Evolutionary conservation across 2,329 filamentous ascomycete species (phyloP), one percentile per base, ranked within the genome.

Genomic region (Pseudogymnoascus sp.): DNA sequence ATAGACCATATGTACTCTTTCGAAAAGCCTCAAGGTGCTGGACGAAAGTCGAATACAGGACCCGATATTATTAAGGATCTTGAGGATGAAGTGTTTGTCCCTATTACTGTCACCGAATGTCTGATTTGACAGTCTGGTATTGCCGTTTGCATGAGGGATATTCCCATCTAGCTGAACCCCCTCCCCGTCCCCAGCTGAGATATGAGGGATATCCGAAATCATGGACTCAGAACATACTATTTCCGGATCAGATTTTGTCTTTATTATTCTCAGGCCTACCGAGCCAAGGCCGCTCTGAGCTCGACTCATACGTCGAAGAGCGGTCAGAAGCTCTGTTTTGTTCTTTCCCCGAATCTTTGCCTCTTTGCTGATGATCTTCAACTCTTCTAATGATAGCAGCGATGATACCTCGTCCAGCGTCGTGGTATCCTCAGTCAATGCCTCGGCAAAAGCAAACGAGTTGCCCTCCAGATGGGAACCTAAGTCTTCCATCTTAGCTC

Each of bases 1-100:
- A 73, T 97, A 99, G 29, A 99, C 92, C 2, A 99, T 78, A 75
- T 97, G 94, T 0, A 97, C 92, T 27, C 94, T 85, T 73, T 97
- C 92, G 69, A 99, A 99, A 0, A 99, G 81, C 69, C 87, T 91
- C 65, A 92, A 83, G 0, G 87, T 82, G 0, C 83, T 76, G 0
- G 87, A 76, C 0, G 91, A 91, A 10, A 99, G 82, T 38, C 93
- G 83, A 64, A 97, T 87, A 66, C 92, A 96, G 12, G 91, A 85
- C 0, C 94, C 94, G 0, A 90, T 89, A 63, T 87, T 86, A 31
- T 81, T 80, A 67, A 92, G 75, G 42, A 96, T 93, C 74, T 91
- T 96, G 58, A 81, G 79, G 1, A 91, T 76, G 67, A 93, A 94
- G 73, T 94, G 85, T 7, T 80, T 79, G 71, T 91, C 87, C 66